A percentile compares a stretch with the other conserved stretches of the same genome.
These are phyloP conservation scores for Cladosporium phlei DNA, from an alignment of 2,329 filamentous ascomycete species.

Conservation along the genomic window DNA sequence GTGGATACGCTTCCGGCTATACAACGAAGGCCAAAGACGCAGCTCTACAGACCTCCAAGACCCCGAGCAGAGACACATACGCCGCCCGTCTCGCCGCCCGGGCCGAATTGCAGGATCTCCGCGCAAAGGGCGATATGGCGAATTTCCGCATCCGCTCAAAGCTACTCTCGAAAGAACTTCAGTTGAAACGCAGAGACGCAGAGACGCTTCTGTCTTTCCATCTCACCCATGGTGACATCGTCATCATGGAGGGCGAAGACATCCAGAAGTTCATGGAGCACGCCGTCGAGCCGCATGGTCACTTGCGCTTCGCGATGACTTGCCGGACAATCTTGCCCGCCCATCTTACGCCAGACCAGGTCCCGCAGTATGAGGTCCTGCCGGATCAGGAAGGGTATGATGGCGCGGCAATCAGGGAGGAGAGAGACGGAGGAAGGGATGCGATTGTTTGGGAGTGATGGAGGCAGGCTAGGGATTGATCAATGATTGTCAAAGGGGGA, in stretches of 20 bases:
- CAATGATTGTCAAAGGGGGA: too few species aligned
- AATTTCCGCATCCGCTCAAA: slow-evolving; percentile 22
- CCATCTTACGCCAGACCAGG: slow-evolving; percentile 37
- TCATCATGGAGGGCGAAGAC: slow-evolving; percentile 57
- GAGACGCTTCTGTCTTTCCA: slow-evolving; percentile 39
- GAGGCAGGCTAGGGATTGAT: too few species aligned
- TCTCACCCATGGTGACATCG: slow-evolving; percentile 60
- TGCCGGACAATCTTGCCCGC: slow-evolving; percentile 48
- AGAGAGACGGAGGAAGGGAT: slow-evolving; percentile 6
- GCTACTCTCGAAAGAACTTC: slow-evolving; percentile 36
- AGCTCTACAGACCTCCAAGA: too few species aligned
- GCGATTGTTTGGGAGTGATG: slow-evolving; percentile 3
- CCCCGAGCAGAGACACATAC: slow-evolving; percentile 28
- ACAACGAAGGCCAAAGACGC: slow-evolving; percentile 9
- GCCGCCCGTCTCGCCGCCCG: slow-evolving; percentile 32
- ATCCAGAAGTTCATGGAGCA: slow-evolving; percentile 61
- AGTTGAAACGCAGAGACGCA: slow-evolving; percentile 31
- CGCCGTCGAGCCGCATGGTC: slow-evolving; percentile 47
- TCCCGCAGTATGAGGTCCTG: slow-evolving; percentile 35
- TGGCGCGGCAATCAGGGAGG: slow-evolving; percentile 20
- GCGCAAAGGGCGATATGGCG: slow-evolving; percentile 1
- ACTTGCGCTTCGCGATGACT: slow-evolving; percentile 54
- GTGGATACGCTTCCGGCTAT: slow-evolving; percentile 15
- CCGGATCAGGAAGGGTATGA: slow-evolving; percentile 35
- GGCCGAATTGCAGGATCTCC: slow-evolving; percentile 25